Conservation (phyloP, 2,329 filamentous ascomycete species). For the Scleromitrula shiraiana region DNA sequence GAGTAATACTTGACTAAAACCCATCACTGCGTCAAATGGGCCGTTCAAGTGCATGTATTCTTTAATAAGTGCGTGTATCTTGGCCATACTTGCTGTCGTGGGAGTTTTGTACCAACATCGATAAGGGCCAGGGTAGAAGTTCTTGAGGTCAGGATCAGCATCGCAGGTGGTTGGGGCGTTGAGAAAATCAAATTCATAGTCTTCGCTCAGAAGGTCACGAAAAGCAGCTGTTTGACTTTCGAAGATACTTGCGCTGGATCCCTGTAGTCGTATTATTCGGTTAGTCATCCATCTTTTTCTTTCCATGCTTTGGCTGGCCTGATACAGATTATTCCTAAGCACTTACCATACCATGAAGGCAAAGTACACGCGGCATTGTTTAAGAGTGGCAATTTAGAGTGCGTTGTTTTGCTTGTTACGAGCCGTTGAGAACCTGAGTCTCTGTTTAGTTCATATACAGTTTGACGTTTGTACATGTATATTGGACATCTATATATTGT, state of each 20-base stretch:
- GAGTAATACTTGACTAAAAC: slow-evolving; percentile 7
- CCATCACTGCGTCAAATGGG: slow-evolving; percentile 12
- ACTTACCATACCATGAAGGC: neutral
- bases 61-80: neutral
- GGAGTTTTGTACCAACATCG: neutral
- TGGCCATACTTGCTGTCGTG: neutral
- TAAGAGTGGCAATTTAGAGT: neutral
- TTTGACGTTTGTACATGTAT: no score
- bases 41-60: slow-evolving; percentile 10
- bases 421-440: no score
- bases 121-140: slow-evolving; percentile 12
- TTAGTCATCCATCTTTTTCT: neutral
- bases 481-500: no score
- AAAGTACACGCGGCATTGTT: neutral
- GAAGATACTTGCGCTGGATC: neutral
- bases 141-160: slow-evolving; percentile 20
- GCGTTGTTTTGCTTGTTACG: neutral
- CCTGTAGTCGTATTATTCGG: neutral
- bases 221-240: neutral
- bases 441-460: no score
- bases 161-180: slow-evolving; percentile 34
- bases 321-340: neutral
- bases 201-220: neutral
- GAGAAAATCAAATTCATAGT: slow-evolving; percentile 27
- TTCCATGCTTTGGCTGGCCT: neutral